Base-by-base conservation (phyloP, 345 rosid species). In the Ceriops zippeliana region DNA sequence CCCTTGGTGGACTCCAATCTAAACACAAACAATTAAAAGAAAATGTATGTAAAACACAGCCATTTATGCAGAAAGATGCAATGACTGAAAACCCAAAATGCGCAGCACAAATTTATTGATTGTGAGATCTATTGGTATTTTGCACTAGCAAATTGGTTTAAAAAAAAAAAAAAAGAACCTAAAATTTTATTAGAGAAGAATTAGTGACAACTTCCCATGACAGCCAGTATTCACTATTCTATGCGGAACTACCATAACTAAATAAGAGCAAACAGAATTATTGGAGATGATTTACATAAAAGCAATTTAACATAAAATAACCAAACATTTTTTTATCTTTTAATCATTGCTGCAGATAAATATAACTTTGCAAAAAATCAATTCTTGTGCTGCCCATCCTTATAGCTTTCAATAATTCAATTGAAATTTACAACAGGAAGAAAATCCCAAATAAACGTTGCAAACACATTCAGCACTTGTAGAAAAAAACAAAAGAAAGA, bases 1-100 rank as follows among this genome's bases (percentile, higher is more conserved):
- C 96, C 96, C 75, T 91, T 88, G 31, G 84, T 78, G 21, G 98
- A 80, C 62, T 91, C 99, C 84, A 82, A 80, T 76, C 99, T 95
- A 75, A 52, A 16, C 60, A 68, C 34, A 42, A 13, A 68, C 31
- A 69, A 46, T 19, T 42, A 65, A 8, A 63, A 68, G 70, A 49
- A 61, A 54, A 66, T 64, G 75, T 42, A 67, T n/a, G 47, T 63
- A 51, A 61, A 61, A 8, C 27, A 20, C 21, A 61, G 10, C 32
- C 60, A 3, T 42, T 15, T 42, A 5, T 42, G 5, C 49, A 42
- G 17, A 17, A 4, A 3, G 49, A 62, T 57, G 64, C 63, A 49
- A 63, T 46, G n/a, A n/a, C 42, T 47, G 21, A 35, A 15, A 52
- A 13, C 49, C 10, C 7, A 7, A 53, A 32, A 67, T 31, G n/a